Base-by-base conservation (phyloP, 2,329 filamentous ascomycete genomes). In the Microdochium bolleyi region DNA sequence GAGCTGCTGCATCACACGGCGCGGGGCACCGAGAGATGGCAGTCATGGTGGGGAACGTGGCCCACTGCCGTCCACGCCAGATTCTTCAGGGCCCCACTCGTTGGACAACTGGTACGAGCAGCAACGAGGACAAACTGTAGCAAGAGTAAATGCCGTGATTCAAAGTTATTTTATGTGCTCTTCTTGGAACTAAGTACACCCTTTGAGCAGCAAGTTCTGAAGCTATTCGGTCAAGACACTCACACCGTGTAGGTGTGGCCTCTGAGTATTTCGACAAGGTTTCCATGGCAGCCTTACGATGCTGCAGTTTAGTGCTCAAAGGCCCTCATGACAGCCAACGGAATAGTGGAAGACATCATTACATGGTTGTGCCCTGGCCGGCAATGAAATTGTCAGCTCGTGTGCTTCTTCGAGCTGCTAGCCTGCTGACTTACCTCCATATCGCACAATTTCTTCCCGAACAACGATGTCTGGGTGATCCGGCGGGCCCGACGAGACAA, bases 321-420 rank as follows among this genome's bases (percentile, higher is more conserved):
- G 1, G 80, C 80, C 54, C 84, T 77, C 72, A 85, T 76, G 1
- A 88, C 76, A 2, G 85, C 85, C 38, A 87, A 68, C 9, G 78
- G 67, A 16, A 89, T 80, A 3, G 83, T 77, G 1, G 83, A 77
- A 62, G 81, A 87, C 7, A 80, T 80, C 65, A 88, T 78, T 38
- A 91, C 76, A 50, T 79, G 73, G 62, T 89, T 90, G 64, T 92
- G 88, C 5, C 83, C 85, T 88, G 52, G 1, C 32, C 34, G 3
- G 48, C 3, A 24, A 54, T 64, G 54, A 10, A 27, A 38, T 19
- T 51, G 50, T 50, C 21, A 27, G 16, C 24, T 30, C 3, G 13
- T 21, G 7, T 25, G 44, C 27, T 19, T 37, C 38, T 14, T 58
- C 22, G 52, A 54, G 13, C 9, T 50, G 13, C 27, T 8, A 41